Base-by-base conservation (phyloP, 2,329 filamentous ascomycete genomes). In the Raffaelea arxii region DNA sequence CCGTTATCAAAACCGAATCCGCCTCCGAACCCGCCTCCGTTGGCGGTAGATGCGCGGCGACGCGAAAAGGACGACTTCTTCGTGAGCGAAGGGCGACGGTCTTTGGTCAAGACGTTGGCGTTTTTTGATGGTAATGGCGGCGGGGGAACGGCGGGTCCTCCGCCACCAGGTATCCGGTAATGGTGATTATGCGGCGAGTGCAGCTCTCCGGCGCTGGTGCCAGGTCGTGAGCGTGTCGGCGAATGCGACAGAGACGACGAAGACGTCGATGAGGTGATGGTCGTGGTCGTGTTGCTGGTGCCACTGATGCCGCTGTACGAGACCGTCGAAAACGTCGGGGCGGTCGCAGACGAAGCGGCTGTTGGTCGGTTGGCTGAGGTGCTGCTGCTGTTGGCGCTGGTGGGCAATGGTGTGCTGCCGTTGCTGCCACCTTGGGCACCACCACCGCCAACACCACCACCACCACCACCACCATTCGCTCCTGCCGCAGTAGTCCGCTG, bases 11-110 rank as follows among this genome's bases (percentile, higher is more conserved):
- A 37, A 19, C 48, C n/a, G 18, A 35, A 41, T 19, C 23, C 38
- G 30, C 41, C 43, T 18, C 35, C 41, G 11, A 35, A n/a, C 44
- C 38, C 43, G 36, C 53, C 49, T 19, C 55, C 57, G 48, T 58
- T 58, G 41, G 67, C 63, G 22, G 69, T 66, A 52, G 65, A 65
- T 43, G 64, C 49, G 54, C 58, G 53, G 38, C 63, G 61, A 12
- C 66, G 63, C 16, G 67, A 70, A 50, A 77, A 68, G 38, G 75
- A 77, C 9, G 73, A 52, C 57, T 75, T 77, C 54, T 74, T 75
- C 47, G 67, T 65, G 57, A 77, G 74, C 39, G 74, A 77, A 22
- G 67, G 59, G 55, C 72, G 71, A 63, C 73, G 68, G 54, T 72
- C 70, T 59, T 74, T 68, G 60, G 59, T 57, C 46, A 63, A 53